A percentile compares a stretch with the other conserved stretches of the same genome.
Conservation (phyloP, 2,329 filamentous ascomycete genomes). For the Pseudogymnoascus verrucosus region DNA sequence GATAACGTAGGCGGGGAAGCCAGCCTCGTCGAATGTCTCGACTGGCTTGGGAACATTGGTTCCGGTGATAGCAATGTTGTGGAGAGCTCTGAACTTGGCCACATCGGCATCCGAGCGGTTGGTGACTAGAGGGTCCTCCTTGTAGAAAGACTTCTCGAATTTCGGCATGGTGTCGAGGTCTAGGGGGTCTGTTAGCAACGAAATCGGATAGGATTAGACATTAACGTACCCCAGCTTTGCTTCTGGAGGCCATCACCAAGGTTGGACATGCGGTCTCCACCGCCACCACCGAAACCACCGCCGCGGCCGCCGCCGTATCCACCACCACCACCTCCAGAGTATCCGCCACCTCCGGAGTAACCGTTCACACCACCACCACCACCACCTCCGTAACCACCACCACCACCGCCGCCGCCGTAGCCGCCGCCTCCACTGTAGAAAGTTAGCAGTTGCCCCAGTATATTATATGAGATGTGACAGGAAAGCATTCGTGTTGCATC, state of each 20-base stretch:
- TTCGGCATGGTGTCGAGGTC: slow-evolving; percentile 76
- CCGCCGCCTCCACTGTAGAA: slow-evolving; percentile 41
- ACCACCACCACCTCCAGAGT: slow-evolving; percentile 22
- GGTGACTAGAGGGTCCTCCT: slow-evolving; percentile 77
- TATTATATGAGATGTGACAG: slow-evolving; percentile 13
- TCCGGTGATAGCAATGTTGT: slow-evolving; percentile 78
- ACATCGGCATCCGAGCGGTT: slow-evolving; percentile 71
- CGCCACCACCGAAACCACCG: slow-evolving; percentile 60
- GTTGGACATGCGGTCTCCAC: slow-evolving; percentile 89
- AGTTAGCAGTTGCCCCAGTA: slow-evolving; percentile 30
- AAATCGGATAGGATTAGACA: slow-evolving; percentile 6
- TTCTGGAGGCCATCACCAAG: slow-evolving; percentile 82
- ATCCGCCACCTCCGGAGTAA: slow-evolving; percentile 29
- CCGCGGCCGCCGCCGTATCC: slow-evolving; percentile 33
- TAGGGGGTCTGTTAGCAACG: slow-evolving; percentile 29
- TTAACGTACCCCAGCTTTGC: slow-evolving; percentile 74
- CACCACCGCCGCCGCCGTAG: slow-evolving; percentile 36
- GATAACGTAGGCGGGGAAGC: slow-evolving; percentile 95
- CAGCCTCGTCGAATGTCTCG: slow-evolving; percentile 94
- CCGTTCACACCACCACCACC: slow-evolving; percentile 32
- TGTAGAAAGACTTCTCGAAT: slow-evolving; percentile 99
- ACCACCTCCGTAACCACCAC: slow-evolving; percentile 27
- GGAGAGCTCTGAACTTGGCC: slow-evolving; percentile 76
- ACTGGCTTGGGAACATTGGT: slow-evolving; percentile 83
- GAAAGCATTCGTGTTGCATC: slow-evolving; percentile 18